These are phyloP conservation scores for Chaetomium strumarium DNA, from an alignment of 2,329 filamentous ascomycete genomes.

Conservation along the genomic window DNA sequence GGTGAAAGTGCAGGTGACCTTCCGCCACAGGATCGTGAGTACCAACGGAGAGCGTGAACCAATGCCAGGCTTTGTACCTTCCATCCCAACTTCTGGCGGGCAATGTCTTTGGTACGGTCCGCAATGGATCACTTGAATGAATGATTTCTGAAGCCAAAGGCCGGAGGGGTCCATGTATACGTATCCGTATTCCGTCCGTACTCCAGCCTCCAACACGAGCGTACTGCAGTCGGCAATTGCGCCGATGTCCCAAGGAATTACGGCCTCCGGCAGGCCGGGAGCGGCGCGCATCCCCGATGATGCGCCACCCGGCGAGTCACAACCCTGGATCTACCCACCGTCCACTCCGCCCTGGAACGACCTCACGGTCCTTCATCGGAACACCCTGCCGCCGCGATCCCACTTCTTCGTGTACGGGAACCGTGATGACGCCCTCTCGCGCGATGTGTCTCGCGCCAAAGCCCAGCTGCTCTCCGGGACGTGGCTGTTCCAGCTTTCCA, in stretches of 20 bases:
- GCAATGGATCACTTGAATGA: no score
- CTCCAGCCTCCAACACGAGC: not conserved
- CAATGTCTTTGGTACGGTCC: no score
- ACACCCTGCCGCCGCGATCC: constrained; percentile 49
- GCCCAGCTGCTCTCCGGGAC: constrained; percentile 40
- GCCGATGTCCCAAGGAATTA: constrained; percentile 10
- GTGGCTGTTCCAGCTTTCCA: constrained; percentile 42
- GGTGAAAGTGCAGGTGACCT: not conserved
- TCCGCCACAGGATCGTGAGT: no score
- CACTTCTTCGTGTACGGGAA: constrained; percentile 49
- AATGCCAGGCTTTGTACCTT: no score
- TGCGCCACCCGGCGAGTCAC: not conserved
- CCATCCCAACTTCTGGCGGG: no score
- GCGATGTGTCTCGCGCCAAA: constrained; percentile 32
- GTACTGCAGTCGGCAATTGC: constrained; percentile 1
- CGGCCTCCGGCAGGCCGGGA: constrained; percentile 6
- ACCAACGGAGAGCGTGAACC: no score
- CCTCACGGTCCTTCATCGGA: constrained; percentile 49
- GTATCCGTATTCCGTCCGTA: not conserved
- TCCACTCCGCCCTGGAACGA: constrained; percentile 53
- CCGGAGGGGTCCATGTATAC: not conserved
- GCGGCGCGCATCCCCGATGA: not conserved
- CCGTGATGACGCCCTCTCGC: constrained; percentile 42
- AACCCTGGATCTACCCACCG: constrained; percentile 6
- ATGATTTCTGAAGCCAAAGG: not conserved